A percentile compares a stretch with the other conserved stretches of the same genome.
Evolutionary conservation across 345 rosid genomes (phyloP).

Genomic region (Mallotus nudiflorus): DNA sequence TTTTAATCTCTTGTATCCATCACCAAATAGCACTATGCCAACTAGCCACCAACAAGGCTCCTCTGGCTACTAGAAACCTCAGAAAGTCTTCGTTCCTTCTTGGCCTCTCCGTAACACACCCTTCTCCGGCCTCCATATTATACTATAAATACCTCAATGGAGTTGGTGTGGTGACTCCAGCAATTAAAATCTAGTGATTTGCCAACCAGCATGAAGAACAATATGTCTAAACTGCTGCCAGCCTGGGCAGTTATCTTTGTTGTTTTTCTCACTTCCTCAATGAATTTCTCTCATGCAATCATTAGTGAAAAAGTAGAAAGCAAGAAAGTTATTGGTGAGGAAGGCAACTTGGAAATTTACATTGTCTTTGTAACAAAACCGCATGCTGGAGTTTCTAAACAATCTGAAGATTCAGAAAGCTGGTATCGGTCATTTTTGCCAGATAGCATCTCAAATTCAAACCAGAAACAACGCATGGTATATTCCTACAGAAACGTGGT

Average conservation of each 20-base stretch:
- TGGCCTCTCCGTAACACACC: neutral
- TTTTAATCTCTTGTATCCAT: neutral
- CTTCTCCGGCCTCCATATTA: neutral
- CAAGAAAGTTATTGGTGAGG: neutral
- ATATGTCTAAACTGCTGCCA: neutral
- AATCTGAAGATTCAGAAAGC: conserved; percentile 15
- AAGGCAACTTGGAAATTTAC: conserved; percentile 25
- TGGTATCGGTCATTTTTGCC: conserved; percentile 45
- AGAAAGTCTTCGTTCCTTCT: neutral
- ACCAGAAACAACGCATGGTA: conserved; percentile 30
- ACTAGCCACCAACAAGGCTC: neutral
- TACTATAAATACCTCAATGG: conserved; percentile 11
- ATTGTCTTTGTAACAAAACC: conserved; percentile 35
- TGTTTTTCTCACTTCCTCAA: conserved; percentile 17
- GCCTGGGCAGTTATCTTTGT: conserved; percentile 14
- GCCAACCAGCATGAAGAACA: conserved; percentile 15
- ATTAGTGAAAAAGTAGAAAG: neutral
- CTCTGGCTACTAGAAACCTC: neutral
- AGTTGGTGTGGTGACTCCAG: neutral
- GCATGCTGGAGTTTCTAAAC: neutral
- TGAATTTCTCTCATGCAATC: conserved; percentile 21
- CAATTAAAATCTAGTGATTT: neutral
- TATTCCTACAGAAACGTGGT: conserved; percentile 38
- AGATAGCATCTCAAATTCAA: conserved; percentile 8
- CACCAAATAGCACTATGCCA: neutral